Conservation (phyloP, 306 rosid genomes). For the Canavalia ensiformis region DNA sequence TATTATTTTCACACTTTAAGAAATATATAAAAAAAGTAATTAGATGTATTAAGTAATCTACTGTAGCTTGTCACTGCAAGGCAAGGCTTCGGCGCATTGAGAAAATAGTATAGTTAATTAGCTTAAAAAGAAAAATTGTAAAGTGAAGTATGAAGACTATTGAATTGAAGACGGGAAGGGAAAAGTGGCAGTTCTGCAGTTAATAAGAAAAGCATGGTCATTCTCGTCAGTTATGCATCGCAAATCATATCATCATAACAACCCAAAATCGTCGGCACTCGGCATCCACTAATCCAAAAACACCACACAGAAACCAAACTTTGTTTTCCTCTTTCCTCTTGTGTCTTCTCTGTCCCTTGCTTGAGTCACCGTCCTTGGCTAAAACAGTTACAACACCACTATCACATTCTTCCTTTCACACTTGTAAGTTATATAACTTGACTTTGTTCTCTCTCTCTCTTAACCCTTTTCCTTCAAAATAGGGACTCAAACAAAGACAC, state of each 20-base stretch:
- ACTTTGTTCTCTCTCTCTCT: background rate
- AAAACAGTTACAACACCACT: slow-evolving; percentile 20
- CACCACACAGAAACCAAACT: background rate
- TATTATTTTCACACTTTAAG: no score
- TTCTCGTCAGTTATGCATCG: background rate
- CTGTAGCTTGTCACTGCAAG: no score
- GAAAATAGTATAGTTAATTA: no score
- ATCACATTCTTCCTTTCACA: background rate
- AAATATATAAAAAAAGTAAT: no score
- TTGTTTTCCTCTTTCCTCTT: background rate
- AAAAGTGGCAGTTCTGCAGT: background rate
- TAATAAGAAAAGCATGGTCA: background rate
- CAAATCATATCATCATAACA: background rate
- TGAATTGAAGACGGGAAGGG: no score
- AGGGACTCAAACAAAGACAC: background rate
- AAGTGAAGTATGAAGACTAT: no score
- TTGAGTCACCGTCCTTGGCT: background rate
- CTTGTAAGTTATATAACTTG: background rate
- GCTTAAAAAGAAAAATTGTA: no score
- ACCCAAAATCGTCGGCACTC: no score
- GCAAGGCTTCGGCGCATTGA: no score
- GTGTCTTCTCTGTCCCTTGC: background rate
- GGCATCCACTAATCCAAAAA: background rate
- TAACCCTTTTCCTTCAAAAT: background rate
- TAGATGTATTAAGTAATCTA: no score